Conservation (phyloP, 106 monocot genomes). For the Acorus calamus region DNA sequence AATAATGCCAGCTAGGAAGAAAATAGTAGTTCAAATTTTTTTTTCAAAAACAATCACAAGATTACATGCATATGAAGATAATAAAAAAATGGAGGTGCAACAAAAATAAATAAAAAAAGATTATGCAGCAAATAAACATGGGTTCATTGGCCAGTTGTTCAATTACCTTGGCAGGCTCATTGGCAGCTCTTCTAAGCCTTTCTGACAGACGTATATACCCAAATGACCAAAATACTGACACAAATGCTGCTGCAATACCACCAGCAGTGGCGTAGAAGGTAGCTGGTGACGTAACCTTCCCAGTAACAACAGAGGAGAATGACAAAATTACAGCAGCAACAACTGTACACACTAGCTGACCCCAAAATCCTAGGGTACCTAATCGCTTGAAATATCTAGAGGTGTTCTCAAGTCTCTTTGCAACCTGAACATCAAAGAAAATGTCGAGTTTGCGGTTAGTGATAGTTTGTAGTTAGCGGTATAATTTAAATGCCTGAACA, state of each 20-base stretch:
- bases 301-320: constrained; percentile 72
- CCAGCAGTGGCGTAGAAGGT: constrained; percentile 86
- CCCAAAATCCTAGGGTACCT: constrained; percentile 88
- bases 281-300: constrained; percentile 67
- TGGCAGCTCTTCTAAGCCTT: constrained; percentile 69
- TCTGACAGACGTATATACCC: constrained; percentile 93
- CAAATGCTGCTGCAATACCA: constrained; percentile 84
- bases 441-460: background rate
- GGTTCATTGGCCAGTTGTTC: too few relatives aligned
- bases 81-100: too few relatives aligned
- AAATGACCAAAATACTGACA: constrained; percentile 95
- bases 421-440: constrained; percentile 39
- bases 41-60: too few relatives aligned
- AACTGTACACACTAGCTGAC: constrained; percentile 75
- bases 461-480: background rate
- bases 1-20: too few relatives aligned
- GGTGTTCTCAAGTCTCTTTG: constrained; percentile 72
- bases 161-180: constrained; percentile 73
- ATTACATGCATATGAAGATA: too few relatives aligned
- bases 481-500: background rate
- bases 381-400: constrained; percentile 77
- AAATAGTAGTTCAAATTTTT: too few relatives aligned
- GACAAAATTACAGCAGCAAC: constrained; percentile 87
- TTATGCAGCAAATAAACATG: too few relatives aligned
- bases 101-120: too few relatives aligned